A percentile compares a stretch with the other conserved stretches of the same genome.
phyloP scores from a whole-genome alignment of 2,329 filamentous ascomycete species.

The Colletotrichum higginsianum region DNA sequence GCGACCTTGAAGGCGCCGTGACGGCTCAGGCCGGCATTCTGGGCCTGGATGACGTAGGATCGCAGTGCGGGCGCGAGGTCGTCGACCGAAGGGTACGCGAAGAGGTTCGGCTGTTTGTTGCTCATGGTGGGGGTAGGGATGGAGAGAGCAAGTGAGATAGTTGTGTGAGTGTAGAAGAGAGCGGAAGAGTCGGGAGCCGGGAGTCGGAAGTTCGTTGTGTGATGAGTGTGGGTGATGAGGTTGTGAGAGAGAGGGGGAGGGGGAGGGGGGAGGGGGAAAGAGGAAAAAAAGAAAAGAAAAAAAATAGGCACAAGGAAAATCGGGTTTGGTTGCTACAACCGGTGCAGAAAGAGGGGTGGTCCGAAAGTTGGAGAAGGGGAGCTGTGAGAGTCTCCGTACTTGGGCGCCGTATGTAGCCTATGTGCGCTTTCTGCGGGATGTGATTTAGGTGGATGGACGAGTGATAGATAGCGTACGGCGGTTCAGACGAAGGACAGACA shows the following conservation, averaged over 20 bases:
- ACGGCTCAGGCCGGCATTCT: slow-evolving; percentile 83
- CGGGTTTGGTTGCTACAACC: slow-evolving; percentile 1
- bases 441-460: background rate
- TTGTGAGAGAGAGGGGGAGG: slow-evolving; percentile 18
- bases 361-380: slow-evolving; percentile 33
- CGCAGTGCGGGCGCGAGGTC: slow-evolving; percentile 84
- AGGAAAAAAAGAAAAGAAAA: slow-evolving; percentile 14
- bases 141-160: background rate
- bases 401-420: background rate
- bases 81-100: slow-evolving; percentile 80
- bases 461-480: background rate
- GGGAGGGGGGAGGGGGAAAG: slow-evolving; percentile 6
- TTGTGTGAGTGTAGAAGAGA: background rate
- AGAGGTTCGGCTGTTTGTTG: slow-evolving; percentile 79
- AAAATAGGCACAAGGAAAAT: background rate
- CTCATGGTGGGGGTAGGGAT: slow-evolving; percentile 54
- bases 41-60: slow-evolving; percentile 84
- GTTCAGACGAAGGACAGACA: slow-evolving; percentile 37
- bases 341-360: slow-evolving; percentile 34
- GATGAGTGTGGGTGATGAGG: slow-evolving; percentile 1
- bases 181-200: slow-evolving; percentile 30
- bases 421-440: slow-evolving; percentile 21
- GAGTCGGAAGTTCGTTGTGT: slow-evolving; percentile 17
- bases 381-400: slow-evolving; percentile 6
- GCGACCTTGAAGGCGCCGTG: slow-evolving; percentile 92